Evolutionary conservation across 2,329 filamentous ascomycete species (phyloP), one percentile per base, ranked within the genome.

Genomic region (Meredithiella fracta): DNA sequence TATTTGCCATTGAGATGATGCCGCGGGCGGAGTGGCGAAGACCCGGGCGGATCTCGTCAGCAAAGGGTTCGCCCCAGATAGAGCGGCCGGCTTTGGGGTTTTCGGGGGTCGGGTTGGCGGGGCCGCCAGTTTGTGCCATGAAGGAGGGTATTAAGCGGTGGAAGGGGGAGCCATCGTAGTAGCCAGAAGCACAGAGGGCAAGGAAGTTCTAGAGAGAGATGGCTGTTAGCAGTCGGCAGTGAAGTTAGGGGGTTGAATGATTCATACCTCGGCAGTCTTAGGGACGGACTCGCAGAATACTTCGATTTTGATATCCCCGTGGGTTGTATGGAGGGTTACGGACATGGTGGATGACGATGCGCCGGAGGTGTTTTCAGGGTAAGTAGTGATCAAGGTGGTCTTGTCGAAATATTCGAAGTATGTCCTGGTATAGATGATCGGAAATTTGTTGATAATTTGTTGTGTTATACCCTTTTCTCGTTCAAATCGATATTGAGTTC

Each of bases 281-380:
- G 92, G 92, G 31, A 94, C 88, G 63, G 86, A 83, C 68, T 96
- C 88, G 73, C 91, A 97, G 72, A 96, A 97, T 62, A 98, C 75
- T 69, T 97, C 92, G 63, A 97, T 79, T 72, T 97, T 98, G 67
- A 98, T 77, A 69, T 92, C 84, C 66, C 92, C 92, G 54, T 85
- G 77, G 53, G 82, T 86, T 52, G 92, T 98, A 69, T 96, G 89
- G 14, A 98, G 77, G 9, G 80, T 83, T 60, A 82, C 78, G 11
- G 80, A 83, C 80, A 83, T 59, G 53, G 44, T 26, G 44, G 22
- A 15, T 49, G 22, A 2, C 20, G 22, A 14, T 49, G 44, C 44
- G 22, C 44, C 22, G 23, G n/a, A 20, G 23, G 8, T 7, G 40
- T 3, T 6, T 22, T 2, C n/a, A 38, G n/a, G 37, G 37, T 11